These are phyloP conservation scores for Artemisia tridentata DNA, from an alignment of 129 eudicot genomes.

Conservation along the genomic window DNA sequence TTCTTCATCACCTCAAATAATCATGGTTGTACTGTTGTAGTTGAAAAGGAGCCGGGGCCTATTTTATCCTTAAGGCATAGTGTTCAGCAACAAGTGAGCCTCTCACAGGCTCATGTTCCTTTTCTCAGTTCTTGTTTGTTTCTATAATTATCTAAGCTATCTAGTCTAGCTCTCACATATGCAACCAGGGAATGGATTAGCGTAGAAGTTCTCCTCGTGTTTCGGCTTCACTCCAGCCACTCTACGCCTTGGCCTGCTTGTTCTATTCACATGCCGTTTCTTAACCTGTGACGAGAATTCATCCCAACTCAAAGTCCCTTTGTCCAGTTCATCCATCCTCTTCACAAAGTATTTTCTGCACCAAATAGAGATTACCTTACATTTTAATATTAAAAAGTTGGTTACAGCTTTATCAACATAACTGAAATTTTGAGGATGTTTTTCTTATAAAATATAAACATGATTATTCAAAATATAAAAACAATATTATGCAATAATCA, in stretches of 20 bases:
- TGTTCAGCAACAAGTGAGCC: background rate
- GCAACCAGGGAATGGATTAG: constrained; percentile 73
- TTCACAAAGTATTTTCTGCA: constrained; percentile 51
- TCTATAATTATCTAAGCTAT: constrained; percentile 12
- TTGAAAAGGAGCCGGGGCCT: too few relatives aligned
- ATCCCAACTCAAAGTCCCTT: constrained; percentile 43
- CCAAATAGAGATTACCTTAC: background rate
- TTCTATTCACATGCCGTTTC: constrained; percentile 44
- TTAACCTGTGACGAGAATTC: constrained; percentile 42
- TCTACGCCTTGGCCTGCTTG: constrained; percentile 46
- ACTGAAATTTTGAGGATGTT: too few relatives aligned
- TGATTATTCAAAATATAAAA: background rate
- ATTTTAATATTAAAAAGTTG: too few relatives aligned
- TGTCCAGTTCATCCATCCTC: constrained; percentile 48
- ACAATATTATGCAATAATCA: background rate
- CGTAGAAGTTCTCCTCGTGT: constrained; percentile 56
- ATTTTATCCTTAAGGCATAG: too few relatives aligned
- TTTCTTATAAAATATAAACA: too few relatives aligned
- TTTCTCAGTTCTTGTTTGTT: constrained; percentile 12
- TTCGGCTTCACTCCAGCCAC: constrained; percentile 38
- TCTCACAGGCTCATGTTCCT: constrained; percentile 1
- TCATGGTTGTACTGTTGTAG: too few relatives aligned
- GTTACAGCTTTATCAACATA: too few relatives aligned
- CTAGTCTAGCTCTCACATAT: constrained; percentile 33
- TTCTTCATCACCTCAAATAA: background rate